Base-by-base conservation (phyloP, 257 asterid species). In the Plectranthus barbatus region DNA sequence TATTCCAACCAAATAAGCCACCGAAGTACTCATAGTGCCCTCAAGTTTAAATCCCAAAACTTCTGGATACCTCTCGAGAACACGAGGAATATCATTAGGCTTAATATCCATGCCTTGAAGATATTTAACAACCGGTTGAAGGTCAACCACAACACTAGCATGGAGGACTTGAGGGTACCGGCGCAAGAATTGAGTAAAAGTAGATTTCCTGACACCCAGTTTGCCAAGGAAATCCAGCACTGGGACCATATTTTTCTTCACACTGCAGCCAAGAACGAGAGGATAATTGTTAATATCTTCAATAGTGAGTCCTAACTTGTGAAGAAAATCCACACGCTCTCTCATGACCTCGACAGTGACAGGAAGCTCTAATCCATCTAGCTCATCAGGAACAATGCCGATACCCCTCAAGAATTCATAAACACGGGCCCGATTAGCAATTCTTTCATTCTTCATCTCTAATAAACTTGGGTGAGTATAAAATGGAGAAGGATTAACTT, bases 1-100 rank as follows among this genome's bases (percentile, higher is more conserved):
- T 4, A 90, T 93, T 21, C 90, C 99, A 55, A 93, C 95, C 70
- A 93, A 72, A 80, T 87, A 90, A 47, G 99, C 99, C n/a, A 93
- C 96, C 0, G 99, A 93, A 34, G 97, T 92, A 72, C 97, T 89
- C 99, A 88, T 92, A 39, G 99, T 93, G 13, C 99, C 96, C 79
- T 92, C 99, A 17, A 92, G 94, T 74, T 87, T 92, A 60, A 92
- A 92, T 31, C 99, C 99, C 79, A 92, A 58, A 47, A 92, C 87
- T 77, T 89, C 95, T 0, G 97, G 97, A 56, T 90, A 87, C 60
- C 56, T 73, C 90, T 86, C 97, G 31, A 89, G 79, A 58, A 89
- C 99, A 60, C 88, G 74, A 31, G 99, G 97, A 66, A 92, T 74
- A 62, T 92, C 95, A 66, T 47, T 72, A 54, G 94, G 95, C 80